Base-by-base conservation (phyloP, 2,329 filamentous ascomycete species). In the Cercospora sp. region DNA sequence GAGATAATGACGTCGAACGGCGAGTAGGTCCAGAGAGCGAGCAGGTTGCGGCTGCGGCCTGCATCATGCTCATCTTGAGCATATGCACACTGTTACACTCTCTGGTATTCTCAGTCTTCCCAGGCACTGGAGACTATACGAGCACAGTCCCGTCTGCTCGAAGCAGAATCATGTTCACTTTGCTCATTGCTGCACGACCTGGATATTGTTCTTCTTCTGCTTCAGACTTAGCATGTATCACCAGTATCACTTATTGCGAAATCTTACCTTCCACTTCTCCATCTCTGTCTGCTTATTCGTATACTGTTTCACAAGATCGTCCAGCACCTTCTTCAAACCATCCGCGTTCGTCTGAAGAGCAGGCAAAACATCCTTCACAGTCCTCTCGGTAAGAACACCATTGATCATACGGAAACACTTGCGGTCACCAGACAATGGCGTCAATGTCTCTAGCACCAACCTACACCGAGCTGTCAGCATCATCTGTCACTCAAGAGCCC, bases 381-480 rank as follows among this genome's bases (percentile, higher is more conserved):
- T 98, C 74, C 94, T 87, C 83, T 99, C 95, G 64, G 97, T 92
- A 67, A 99, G 84, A 26, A 98, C 94, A 57, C 95, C 95, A 80
- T 99, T 98, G 80, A 99, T 96, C 87, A 99, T 93, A 75, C 95
- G 94, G 83, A 98, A 99, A 82, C 94, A 98, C 83, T 97, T 99
- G 76, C 95, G 91, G 73, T 96, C 91, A 71, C 85, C 87, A 0
- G 92, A 86, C 26, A 98, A 87, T 57, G 94, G 94, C 68, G 90
- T 87, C 71, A 99, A 83, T 3, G 94, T 98, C 78, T 98, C 94
- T 62, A 98, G 87, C 36, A 99, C 95, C 72, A 98, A 91, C 81
- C 95, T 98, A 36, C 10, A 13, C 1, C 31, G 12, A 5, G 12
- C 12, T 16, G 55, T 65, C 28, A 65, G 64, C 66, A 59, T n/a